These are phyloP conservation scores for Penicillium macrosclerotiorum DNA, from an alignment of 495 filamentous ascomycete genomes.

Conservation along the genomic window DNA sequence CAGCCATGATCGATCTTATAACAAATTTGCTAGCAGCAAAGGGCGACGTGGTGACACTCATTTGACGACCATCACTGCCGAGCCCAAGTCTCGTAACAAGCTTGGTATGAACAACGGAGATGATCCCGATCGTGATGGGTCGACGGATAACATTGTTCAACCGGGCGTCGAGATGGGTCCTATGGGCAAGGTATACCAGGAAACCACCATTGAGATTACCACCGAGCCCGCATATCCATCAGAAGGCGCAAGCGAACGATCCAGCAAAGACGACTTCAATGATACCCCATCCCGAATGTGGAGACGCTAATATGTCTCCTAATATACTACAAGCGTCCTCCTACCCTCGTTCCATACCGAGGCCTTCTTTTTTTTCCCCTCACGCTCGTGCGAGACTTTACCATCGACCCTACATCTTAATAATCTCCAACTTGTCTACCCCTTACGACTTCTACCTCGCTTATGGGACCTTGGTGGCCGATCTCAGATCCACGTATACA, in stretches of 20 bases:
- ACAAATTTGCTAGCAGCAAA: slow-evolving; percentile 34
- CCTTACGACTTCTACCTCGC: background rate
- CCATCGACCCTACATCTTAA: background rate
- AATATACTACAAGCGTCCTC: no score
- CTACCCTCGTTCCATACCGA: no score
- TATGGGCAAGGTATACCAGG: slow-evolving; percentile 45
- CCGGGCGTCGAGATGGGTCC: slow-evolving; percentile 32
- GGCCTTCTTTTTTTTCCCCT: no score
- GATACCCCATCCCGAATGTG: slow-evolving; percentile 25
- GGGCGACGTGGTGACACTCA: slow-evolving; percentile 31
- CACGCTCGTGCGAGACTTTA: background rate
- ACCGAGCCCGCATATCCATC: slow-evolving; percentile 36
- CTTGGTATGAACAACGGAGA: slow-evolving; percentile 17
- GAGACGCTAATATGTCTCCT: slow-evolving; percentile 23
- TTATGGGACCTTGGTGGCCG: background rate
- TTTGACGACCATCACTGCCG: slow-evolving; percentile 35
- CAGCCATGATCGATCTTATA: slow-evolving; percentile 37
- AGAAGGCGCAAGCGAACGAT: slow-evolving; percentile 26
- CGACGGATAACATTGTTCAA: slow-evolving; percentile 41
- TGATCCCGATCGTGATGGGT: slow-evolving; percentile 30
- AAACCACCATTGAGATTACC: slow-evolving; percentile 47
- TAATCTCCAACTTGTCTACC: background rate
- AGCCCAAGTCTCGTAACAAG: slow-evolving; percentile 25
- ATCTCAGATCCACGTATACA: slow-evolving; percentile 1
- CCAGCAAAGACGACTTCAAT: slow-evolving; percentile 32